A percentile compares a stretch with the other conserved stretches of the same genome.
Evolutionary conservation across 1,284 basidiomycete species (phyloP).

Genomic region (Ustilago crameri): DNA sequence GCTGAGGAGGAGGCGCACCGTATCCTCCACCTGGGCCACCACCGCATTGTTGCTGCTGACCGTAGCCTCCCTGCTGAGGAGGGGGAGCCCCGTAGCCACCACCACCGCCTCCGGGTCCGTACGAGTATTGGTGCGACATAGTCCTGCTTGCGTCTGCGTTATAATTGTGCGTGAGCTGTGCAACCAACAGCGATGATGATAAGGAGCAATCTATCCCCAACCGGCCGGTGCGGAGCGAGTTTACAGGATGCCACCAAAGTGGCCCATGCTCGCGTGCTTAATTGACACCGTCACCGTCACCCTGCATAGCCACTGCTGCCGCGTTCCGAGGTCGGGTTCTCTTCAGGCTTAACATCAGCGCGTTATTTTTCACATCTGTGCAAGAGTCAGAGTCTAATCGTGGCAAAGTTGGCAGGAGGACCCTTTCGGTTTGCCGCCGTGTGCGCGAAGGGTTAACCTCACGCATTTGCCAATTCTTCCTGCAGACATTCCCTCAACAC

Average conservation of each 20-base stretch:
- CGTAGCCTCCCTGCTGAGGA: slow-evolving; percentile 36
- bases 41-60: slow-evolving; percentile 35
- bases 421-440: slow-evolving; percentile 2
- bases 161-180: not conserved
- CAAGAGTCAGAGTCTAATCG: no score
- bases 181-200: not conserved
- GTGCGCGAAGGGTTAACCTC: not conserved
- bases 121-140: slow-evolving; percentile 56
- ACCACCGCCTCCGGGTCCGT: slow-evolving; percentile 26
- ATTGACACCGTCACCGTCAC: not conserved
- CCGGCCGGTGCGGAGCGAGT: no score
- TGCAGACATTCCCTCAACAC: not conserved
- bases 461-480: not conserved
- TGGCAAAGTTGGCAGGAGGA: not conserved
- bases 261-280: slow-evolving; percentile 6
- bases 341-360: not conserved
- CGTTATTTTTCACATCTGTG: not conserved
- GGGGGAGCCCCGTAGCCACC: slow-evolving; percentile 46
- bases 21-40: slow-evolving; percentile 31
- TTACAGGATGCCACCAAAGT: not conserved
- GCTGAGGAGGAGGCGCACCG: slow-evolving; percentile 29
- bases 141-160: not conserved
- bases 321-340: not conserved
- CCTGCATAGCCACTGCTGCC: no score
- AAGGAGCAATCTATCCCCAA: no score